A percentile compares a stretch with the other conserved stretches of the same genome.
Conservation (phyloP, 192 early-diverging fungal genomes). For the Neocallimastix lanati region DNA sequence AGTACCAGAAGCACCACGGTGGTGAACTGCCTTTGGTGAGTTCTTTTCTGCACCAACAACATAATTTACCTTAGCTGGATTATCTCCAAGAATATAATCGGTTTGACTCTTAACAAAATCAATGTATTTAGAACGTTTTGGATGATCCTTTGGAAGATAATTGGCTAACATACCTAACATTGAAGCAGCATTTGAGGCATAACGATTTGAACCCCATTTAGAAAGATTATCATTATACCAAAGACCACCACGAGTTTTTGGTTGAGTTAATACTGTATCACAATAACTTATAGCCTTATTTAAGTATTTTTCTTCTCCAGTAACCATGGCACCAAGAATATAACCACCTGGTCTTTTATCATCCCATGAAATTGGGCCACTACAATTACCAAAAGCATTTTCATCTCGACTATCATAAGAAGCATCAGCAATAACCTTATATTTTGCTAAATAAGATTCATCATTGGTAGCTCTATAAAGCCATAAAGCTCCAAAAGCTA, state of each 20-base stretch:
- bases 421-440: background rate
- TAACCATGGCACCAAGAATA: constrained; percentile 21
- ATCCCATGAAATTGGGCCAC: constrained; percentile 14
- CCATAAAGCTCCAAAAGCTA: constrained; percentile 35
- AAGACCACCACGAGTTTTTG: constrained; percentile 1
- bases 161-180: background rate
- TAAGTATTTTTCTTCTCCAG: constrained; percentile 14
- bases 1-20: constrained; percentile 26
- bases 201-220: constrained; percentile 4
- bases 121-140: background rate
- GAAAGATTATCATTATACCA: constrained; percentile 1
- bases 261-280: constrained; percentile 19
- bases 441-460: background rate
- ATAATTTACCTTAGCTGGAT: constrained; percentile 30
- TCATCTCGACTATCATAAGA: constrained; percentile 2
- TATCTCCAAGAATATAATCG: constrained; percentile 30
- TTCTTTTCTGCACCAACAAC: constrained; percentile 34
- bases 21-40: constrained; percentile 36
- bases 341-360: constrained; percentile 20
- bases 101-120: constrained; percentile 12
- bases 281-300: constrained; percentile 12
- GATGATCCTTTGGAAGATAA: background rate
- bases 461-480: constrained; percentile 26
- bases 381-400: constrained; percentile 7
- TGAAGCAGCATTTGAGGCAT: background rate